Evolutionary conservation across 495 filamentous ascomycete species (phyloP).

Genomic region (Durotheca rogersii): DNA sequence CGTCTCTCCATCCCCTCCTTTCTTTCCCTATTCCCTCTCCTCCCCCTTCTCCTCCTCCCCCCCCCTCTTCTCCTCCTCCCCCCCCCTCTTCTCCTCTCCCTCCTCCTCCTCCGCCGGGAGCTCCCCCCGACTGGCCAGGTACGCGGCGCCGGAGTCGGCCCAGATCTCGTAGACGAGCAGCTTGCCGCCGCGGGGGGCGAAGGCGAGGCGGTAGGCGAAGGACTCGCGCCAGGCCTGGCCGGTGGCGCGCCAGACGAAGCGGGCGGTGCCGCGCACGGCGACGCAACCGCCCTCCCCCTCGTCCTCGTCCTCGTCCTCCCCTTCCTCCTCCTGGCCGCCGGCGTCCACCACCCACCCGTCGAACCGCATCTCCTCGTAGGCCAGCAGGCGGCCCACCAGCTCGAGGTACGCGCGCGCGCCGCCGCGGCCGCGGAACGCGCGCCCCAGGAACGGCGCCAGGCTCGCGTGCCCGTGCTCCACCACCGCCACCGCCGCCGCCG

Average conservation of each 20-base stretch:
- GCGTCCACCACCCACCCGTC: conserved; percentile 55
- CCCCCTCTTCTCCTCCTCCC: conserved; percentile 57
- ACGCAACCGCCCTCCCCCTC: conserved; percentile 49
- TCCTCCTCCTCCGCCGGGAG: conserved; percentile 33
- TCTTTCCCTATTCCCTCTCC: too few relatives aligned
- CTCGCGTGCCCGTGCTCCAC: conserved; percentile 58
- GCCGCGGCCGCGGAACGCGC: conserved; percentile 50
- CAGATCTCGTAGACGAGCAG: conserved; percentile 62
- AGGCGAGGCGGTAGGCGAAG: conserved; percentile 56
- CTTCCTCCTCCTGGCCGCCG: conserved; percentile 52
- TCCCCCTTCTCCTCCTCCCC: conserved; percentile 37
- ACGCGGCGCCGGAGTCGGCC: conserved; percentile 66
- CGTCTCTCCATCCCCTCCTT: too few relatives aligned
- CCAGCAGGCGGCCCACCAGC: conserved; percentile 41
- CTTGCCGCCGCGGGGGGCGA: conserved; percentile 49
- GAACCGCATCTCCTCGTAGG: conserved; percentile 54
- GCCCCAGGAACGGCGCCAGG: conserved; percentile 60
- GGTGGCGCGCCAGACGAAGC: conserved; percentile 53
- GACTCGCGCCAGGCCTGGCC: conserved; percentile 59
- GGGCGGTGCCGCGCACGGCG: conserved; percentile 49
- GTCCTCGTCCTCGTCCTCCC: conserved; percentile 54
- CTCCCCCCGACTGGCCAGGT: conserved; percentile 53
- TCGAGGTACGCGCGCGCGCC: conserved; percentile 54
- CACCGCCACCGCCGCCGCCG: conserved; percentile 40
- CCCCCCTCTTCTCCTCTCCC: background rate